Conservation (phyloP, 2,329 filamentous ascomycete genomes). For the Endoconidiophora polonica region DNA sequence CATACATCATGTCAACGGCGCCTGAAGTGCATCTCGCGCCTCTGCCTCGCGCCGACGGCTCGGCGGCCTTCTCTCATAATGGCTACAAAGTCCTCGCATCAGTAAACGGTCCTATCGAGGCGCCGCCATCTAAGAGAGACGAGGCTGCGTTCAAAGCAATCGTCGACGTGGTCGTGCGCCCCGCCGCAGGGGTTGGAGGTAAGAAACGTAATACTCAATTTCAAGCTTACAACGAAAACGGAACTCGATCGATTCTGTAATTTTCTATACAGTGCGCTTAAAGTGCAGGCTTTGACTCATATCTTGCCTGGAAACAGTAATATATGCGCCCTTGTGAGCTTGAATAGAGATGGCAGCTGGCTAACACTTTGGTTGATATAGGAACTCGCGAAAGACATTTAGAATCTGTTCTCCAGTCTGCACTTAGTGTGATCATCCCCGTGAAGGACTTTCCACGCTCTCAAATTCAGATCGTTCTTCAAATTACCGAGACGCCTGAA, state of each 20-base stretch:
- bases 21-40: slow-evolving; percentile 38
- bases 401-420: slow-evolving; percentile 56
- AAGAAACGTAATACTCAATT: slow-evolving; percentile 16
- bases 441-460: slow-evolving; percentile 60
- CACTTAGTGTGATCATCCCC: slow-evolving; percentile 58
- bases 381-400: slow-evolving; percentile 66
- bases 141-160: slow-evolving; percentile 83
- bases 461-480: slow-evolving; percentile 67
- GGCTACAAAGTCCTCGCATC: slow-evolving; percentile 71
- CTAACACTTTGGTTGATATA: slow-evolving; percentile 19
- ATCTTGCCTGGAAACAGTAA: not conserved
- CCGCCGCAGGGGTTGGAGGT: slow-evolving; percentile 71
- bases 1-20: slow-evolving; percentile 18
- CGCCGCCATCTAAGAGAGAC: slow-evolving; percentile 52
- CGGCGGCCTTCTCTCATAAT: slow-evolving; percentile 55
- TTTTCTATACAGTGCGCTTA: not conserved
- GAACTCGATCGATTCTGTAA: too few relatives aligned
- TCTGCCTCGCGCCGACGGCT: slow-evolving; percentile 61
- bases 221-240: too few relatives aligned
- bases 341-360: not conserved
- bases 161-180: slow-evolving; percentile 79
- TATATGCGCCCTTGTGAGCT: not conserved
- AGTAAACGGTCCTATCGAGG: slow-evolving; percentile 87
- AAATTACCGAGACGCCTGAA: slow-evolving; percentile 52
- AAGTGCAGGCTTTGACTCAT: not conserved